Evolutionary conservation across 495 filamentous ascomycete genomes (phyloP).

Genomic region (Glonium stellatum): DNA sequence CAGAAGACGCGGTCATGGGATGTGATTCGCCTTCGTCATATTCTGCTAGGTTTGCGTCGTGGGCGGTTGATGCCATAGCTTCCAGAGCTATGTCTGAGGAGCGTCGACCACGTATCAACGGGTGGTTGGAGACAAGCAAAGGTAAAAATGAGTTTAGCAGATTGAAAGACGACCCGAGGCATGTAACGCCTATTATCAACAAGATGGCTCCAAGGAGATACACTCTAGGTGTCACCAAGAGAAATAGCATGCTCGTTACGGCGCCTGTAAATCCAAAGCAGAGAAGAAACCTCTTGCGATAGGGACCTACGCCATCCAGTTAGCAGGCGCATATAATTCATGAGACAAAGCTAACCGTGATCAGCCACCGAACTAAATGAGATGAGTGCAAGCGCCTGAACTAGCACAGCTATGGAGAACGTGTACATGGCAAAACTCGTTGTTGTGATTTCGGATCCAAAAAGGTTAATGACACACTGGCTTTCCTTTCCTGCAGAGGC

Average conservation of each 20-base stretch:
- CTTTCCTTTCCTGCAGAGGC: background rate
- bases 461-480: slow-evolving; percentile 43
- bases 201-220: slow-evolving; percentile 72
- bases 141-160: slow-evolving; percentile 49
- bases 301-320: slow-evolving; percentile 33
- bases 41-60: background rate
- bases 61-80: background rate
- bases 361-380: slow-evolving; percentile 49
- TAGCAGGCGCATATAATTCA: background rate
- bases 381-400: slow-evolving; percentile 48
- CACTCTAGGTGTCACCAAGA: slow-evolving; percentile 59
- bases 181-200: slow-evolving; percentile 58
- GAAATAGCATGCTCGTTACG: slow-evolving; percentile 71
- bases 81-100: slow-evolving; percentile 2
- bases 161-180: slow-evolving; percentile 47
- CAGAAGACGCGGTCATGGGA: slow-evolving; percentile 16
- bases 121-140: slow-evolving; percentile 42
- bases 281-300: slow-evolving; percentile 76
- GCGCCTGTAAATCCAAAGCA: slow-evolving; percentile 72
- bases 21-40: slow-evolving; percentile 5
- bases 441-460: slow-evolving; percentile 45
- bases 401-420: slow-evolving; percentile 45
- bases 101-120: slow-evolving; percentile 2
- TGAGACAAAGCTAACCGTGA: slow-evolving; percentile 39
- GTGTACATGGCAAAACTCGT: slow-evolving; percentile 53